These are phyloP conservation scores for Albugo candida DNA, from an alignment of 352 stramenopile genomes.

Conservation along the genomic window DNA sequence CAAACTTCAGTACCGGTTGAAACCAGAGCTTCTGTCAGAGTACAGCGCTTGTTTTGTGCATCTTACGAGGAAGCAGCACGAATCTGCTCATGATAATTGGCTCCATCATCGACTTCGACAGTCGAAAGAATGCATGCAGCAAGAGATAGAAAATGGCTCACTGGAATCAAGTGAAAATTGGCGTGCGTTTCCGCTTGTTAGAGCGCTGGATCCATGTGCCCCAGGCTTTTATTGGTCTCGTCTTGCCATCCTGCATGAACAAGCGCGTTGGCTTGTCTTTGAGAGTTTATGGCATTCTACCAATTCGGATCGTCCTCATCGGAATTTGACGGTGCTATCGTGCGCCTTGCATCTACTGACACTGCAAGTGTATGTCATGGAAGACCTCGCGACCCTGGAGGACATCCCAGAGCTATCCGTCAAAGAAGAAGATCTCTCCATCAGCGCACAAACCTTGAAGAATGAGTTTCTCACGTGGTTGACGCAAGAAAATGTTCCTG, in stretches of 20 bases:
- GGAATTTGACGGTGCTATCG: conserved; percentile 46
- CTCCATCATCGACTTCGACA: conserved; percentile 49
- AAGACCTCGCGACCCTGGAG: conserved; percentile 19
- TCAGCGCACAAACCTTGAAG: neutral
- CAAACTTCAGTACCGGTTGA: conserved; percentile 69
- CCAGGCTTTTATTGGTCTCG: conserved; percentile 31
- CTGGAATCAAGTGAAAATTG: conserved; percentile 30
- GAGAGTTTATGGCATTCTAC: conserved; percentile 31
- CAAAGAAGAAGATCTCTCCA: too few species aligned
- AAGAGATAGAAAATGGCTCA: conserved; percentile 25
- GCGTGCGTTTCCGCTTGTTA: conserved; percentile 69
- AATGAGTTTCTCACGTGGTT: conserved; percentile 36
- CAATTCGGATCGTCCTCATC: conserved; percentile 28
- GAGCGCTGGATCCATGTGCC: conserved; percentile 52
- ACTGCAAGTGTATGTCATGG: conserved; percentile 63
- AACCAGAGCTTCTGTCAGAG: conserved; percentile 59
- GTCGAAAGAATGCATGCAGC: conserved; percentile 48
- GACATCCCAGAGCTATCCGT: too few species aligned
- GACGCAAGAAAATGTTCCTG: conserved; percentile 20
- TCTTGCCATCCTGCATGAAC: conserved; percentile 36
- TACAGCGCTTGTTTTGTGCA: conserved; percentile 78
- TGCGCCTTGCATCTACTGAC: conserved; percentile 60
- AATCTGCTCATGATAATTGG: conserved; percentile 75
- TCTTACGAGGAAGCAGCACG: conserved; percentile 71
- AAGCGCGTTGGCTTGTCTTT: conserved; percentile 40